These are phyloP conservation scores for Bryum argenteum DNA, from an alignment of 225 moss, liverwort and hornwort species.

Conservation along the genomic window DNA sequence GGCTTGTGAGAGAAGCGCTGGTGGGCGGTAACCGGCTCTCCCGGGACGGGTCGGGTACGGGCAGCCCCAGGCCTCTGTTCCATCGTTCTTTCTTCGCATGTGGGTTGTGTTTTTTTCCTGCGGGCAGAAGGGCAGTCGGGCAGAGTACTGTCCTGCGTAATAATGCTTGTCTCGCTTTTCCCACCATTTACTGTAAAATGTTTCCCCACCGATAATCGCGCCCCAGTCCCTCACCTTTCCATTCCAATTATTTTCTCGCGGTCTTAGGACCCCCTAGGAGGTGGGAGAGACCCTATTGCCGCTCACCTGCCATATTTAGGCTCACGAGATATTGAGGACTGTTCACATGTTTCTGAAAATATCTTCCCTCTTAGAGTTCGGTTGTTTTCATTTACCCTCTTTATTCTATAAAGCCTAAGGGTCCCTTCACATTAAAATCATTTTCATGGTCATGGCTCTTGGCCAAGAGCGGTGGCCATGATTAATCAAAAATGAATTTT, in stretches of 20 bases:
- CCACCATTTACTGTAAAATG: not conserved
- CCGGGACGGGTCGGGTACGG: not conserved
- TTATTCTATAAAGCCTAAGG: too few species aligned
- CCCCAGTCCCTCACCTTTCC: not conserved
- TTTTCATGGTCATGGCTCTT: too few species aligned
- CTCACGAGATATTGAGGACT: too few species aligned
- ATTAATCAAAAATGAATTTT: too few species aligned
- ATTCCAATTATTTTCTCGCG: not conserved
- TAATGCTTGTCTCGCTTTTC: not conserved
- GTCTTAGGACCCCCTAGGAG: not conserved
- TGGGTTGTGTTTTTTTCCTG: too few species aligned
- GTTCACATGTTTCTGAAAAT: too few species aligned
- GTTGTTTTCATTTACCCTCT: too few species aligned
- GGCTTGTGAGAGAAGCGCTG: not conserved
- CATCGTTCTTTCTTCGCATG: not conserved
- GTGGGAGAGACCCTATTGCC: too few species aligned
- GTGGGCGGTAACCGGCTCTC: not conserved
- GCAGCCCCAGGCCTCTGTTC: not conserved
- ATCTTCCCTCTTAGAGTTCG: too few species aligned
- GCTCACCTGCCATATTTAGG: too few species aligned
- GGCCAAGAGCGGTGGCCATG: too few species aligned
- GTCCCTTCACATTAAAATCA: too few species aligned
- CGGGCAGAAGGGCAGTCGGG: not conserved
- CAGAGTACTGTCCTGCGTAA: not conserved
- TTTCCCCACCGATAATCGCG: not conserved